Conservation (phyloP, 306 rosid species). For the Senna tora region DNA sequence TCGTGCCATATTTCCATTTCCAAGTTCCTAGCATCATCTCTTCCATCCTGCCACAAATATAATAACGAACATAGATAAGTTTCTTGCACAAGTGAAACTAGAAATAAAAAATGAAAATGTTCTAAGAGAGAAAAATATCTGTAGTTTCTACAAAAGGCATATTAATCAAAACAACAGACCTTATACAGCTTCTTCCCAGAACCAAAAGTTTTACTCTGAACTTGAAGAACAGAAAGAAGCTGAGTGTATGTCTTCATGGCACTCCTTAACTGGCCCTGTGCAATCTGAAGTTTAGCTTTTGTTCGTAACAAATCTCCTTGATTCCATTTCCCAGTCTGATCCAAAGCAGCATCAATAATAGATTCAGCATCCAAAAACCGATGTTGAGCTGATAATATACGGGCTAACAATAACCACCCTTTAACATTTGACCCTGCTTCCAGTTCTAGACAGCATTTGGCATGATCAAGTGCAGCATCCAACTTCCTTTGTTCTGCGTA, state of each 20-base stretch:
- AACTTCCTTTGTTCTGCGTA: constrained; percentile 83
- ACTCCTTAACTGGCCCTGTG: constrained; percentile 69
- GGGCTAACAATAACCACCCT: constrained; percentile 76
- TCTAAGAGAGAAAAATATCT: background rate
- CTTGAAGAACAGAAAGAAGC: constrained; percentile 84
- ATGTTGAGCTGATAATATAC: constrained; percentile 77
- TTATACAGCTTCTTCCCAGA: constrained; percentile 55
- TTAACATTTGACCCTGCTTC: constrained; percentile 72
- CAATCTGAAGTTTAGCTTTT: constrained; percentile 84
- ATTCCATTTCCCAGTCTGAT: constrained; percentile 95
- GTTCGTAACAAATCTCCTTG: constrained; percentile 80
- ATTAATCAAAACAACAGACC: constrained; percentile 50
- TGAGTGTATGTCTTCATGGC: constrained; percentile 74
- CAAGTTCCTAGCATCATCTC: constrained; percentile 56
- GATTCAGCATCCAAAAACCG: constrained; percentile 70
- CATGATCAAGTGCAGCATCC: constrained; percentile 64
- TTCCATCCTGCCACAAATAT: constrained; percentile 53
- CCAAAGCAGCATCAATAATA: constrained; percentile 80
- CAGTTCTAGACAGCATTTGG: constrained; percentile 63
- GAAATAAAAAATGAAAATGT: background rate
- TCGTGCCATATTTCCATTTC: constrained; percentile 89
- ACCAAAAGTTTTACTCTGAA: constrained; percentile 72
- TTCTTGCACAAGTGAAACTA: background rate
- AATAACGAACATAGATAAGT: constrained; percentile 1
- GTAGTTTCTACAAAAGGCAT: background rate